phyloP scores from a whole-genome alignment of 1,284 basidiomycete species.

The Trametes polyzona region DNA sequence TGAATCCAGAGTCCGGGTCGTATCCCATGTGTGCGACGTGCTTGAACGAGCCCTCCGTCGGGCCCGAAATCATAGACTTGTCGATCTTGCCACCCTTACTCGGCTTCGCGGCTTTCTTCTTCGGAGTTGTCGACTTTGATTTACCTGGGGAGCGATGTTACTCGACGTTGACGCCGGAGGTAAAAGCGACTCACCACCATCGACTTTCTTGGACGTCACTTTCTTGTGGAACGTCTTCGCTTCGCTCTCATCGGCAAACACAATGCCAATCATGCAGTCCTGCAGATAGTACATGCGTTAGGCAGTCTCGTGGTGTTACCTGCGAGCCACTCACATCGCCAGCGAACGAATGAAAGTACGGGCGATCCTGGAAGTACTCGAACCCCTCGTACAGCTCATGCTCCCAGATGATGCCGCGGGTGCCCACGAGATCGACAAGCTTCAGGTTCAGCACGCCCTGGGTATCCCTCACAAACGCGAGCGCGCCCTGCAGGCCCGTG shows the following conservation, averaged over 20 bases:
- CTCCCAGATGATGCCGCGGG: constrained; percentile 90
- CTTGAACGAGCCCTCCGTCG: constrained; percentile 79
- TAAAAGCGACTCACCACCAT: constrained; percentile 42
- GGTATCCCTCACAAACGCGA: constrained; percentile 72
- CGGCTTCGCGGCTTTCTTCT: constrained; percentile 56
- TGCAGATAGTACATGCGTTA: constrained; percentile 35
- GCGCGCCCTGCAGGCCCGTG: constrained; percentile 82
- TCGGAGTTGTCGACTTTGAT: constrained; percentile 47
- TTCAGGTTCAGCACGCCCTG: constrained; percentile 68
- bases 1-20: constrained; percentile 86
- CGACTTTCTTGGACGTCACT: constrained; percentile 73
- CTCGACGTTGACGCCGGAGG: not conserved
- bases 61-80: constrained; percentile 90
- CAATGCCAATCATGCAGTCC: constrained; percentile 90
- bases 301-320: constrained; percentile 5
- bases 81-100: constrained; percentile 75
- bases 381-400: constrained; percentile 91
- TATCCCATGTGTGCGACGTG: constrained; percentile 98
- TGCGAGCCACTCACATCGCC: constrained; percentile 75
- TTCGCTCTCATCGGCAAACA: constrained; percentile 89
- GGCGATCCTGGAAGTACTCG: constrained; percentile 84
- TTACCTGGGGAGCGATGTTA: constrained; percentile 31
- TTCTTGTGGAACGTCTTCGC: constrained; percentile 92
- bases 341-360: constrained; percentile 93
- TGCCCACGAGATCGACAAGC: constrained; percentile 83